Conservation (phyloP, 441 rosid genomes). For the Populus hybrid region DNA sequence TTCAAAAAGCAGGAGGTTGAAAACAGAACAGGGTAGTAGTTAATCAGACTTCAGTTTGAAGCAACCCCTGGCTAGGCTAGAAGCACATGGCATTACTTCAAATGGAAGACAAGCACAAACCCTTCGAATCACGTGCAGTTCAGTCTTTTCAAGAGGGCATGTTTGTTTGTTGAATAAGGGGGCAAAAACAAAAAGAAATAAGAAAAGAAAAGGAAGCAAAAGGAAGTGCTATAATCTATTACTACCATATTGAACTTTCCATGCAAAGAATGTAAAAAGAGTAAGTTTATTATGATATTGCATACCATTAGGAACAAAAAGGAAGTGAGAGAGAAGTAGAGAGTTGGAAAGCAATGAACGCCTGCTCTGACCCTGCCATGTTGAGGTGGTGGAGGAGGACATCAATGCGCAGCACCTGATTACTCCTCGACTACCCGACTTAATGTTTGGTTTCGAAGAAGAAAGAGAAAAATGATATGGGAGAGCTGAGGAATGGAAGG, state of each 20-base stretch:
- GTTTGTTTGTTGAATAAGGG: background rate
- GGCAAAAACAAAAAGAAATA: background rate
- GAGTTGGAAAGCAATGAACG: constrained; percentile 55
- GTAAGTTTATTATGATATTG: background rate
- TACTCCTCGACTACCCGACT: background rate
- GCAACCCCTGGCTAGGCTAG: background rate
- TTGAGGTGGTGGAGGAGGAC: constrained; percentile 21
- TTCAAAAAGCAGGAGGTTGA: background rate
- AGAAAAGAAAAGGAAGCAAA: too few relatives aligned
- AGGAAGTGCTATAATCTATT: background rate
- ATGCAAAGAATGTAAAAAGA: background rate
- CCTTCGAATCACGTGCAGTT: background rate
- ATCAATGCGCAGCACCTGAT: constrained; percentile 31
- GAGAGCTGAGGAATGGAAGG: constrained; percentile 12
- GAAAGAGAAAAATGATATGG: constrained; percentile 7
- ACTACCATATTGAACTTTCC: background rate
- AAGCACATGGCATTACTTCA: background rate
- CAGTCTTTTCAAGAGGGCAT: background rate
- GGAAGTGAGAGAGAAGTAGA: constrained; percentile 43
- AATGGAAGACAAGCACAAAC: background rate
- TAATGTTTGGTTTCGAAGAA: constrained; percentile 5
- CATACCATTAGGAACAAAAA: constrained; percentile 45
- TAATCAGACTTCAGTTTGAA: background rate
- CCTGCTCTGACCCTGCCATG: constrained; percentile 43
- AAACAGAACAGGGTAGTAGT: background rate